Evolutionary conservation across 2,329 filamentous ascomycete species (phyloP).

Genomic region (Trichophyton rubrum): DNA sequence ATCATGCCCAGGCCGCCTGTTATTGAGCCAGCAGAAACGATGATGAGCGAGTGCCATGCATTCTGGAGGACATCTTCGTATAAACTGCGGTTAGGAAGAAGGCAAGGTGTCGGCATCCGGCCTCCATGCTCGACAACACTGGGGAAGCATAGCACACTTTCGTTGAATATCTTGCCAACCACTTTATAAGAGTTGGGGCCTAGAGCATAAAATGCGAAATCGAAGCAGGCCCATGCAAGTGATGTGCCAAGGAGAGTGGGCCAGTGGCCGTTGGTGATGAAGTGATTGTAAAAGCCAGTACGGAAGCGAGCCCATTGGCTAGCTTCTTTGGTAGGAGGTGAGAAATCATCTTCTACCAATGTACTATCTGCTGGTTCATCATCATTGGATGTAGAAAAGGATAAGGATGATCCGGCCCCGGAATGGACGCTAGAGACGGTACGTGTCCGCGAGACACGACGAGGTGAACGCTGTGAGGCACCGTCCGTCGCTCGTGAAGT

Average conservation of each 20-base stretch:
- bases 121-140: neutral
- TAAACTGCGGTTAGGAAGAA: constrained; percentile 4
- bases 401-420: neutral
- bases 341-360: neutral
- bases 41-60: constrained; percentile 12
- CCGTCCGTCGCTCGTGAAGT: neutral
- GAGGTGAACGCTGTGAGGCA: neutral
- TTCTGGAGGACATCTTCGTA: constrained; percentile 11
- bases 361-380: neutral
- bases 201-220: constrained; percentile 15
- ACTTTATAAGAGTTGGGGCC: constrained; percentile 14
- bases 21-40: constrained; percentile 14
- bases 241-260: constrained; percentile 12
- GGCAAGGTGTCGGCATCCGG: neutral
- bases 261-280: constrained; percentile 13
- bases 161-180: constrained; percentile 11
- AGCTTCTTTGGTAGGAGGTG: neutral
- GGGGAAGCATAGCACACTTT: constrained; percentile 5
- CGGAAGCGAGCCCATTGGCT: constrained; percentile 10
- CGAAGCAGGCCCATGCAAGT: constrained; percentile 13
- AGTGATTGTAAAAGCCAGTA: constrained; percentile 11
- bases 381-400: neutral
- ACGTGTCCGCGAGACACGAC: neutral
- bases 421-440: neutral
- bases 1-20: constrained; percentile 13